Evolutionary conservation across 306 rosid species (phyloP).

Genomic region (Datisca glomerata): DNA sequence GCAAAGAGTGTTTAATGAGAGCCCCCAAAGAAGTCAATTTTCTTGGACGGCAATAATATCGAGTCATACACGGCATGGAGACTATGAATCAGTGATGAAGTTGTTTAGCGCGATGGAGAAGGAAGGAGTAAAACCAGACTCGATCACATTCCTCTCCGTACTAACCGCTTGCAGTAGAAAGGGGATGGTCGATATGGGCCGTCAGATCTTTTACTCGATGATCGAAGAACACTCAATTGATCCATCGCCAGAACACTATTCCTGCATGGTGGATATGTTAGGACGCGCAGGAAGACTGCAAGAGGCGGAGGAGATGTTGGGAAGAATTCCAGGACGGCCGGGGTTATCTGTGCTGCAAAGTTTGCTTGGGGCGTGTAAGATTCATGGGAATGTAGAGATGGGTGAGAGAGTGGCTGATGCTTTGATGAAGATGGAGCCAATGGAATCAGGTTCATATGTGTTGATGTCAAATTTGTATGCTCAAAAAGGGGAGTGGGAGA

Average conservation of each 20-base stretch:
- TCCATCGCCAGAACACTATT: slow-evolving; percentile 57
- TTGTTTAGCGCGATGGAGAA: slow-evolving; percentile 51
- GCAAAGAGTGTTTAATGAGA: slow-evolving; percentile 46
- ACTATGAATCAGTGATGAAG: slow-evolving; percentile 43
- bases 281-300: slow-evolving; percentile 58
- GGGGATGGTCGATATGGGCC: slow-evolving; percentile 65
- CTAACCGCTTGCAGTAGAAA: slow-evolving; percentile 67
- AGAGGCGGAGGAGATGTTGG: slow-evolving; percentile 50
- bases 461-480: slow-evolving; percentile 69
- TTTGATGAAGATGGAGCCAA: slow-evolving; percentile 54
- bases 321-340: slow-evolving; percentile 51
- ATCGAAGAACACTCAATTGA: slow-evolving; percentile 40
- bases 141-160: slow-evolving; percentile 66
- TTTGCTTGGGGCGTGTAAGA: slow-evolving; percentile 65
- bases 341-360: slow-evolving; percentile 61
- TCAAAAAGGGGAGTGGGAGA: slow-evolving; percentile 79
- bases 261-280: slow-evolving; percentile 72
- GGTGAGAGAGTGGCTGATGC: slow-evolving; percentile 41
- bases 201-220: slow-evolving; percentile 40
- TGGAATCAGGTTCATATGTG: slow-evolving; percentile 57
- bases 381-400: slow-evolving; percentile 60
- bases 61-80: slow-evolving; percentile 63
- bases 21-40: slow-evolving; percentile 36
- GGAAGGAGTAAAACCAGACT: slow-evolving; percentile 42
- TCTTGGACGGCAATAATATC: slow-evolving; percentile 82